These are phyloP conservation scores for Coemansia sp. DNA, from an alignment of 192 early-diverging fungal genomes.

Conservation along the genomic window DNA sequence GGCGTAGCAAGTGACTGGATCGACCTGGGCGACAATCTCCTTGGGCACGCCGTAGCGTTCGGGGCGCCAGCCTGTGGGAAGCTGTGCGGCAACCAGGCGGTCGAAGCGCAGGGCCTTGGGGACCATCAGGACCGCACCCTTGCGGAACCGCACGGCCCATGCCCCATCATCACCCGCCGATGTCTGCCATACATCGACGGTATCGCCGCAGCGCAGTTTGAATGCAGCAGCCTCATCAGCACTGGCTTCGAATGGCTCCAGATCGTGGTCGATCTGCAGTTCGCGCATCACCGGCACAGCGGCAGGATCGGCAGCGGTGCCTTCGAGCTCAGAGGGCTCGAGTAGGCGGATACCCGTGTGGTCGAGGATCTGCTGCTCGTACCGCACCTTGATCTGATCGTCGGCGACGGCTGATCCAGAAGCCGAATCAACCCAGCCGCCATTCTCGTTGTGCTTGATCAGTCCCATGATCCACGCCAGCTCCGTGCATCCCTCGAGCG, in stretches of 20 bases:
- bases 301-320: slow-evolving; percentile 82
- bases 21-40: slow-evolving; percentile 90
- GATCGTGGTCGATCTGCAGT: slow-evolving; percentile 81
- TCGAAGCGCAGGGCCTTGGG: slow-evolving; percentile 95
- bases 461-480: slow-evolving; percentile 98
- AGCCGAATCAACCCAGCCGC: slow-evolving; percentile 78
- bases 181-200: slow-evolving; percentile 63
- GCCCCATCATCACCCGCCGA: slow-evolving; percentile 72
- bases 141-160: slow-evolving; percentile 78
- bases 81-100: slow-evolving; percentile 87
- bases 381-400: slow-evolving; percentile 83
- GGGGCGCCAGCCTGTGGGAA: slow-evolving; percentile 94
- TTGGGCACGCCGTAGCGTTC: slow-evolving; percentile 88
- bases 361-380: slow-evolving; percentile 85
- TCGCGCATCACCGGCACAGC: slow-evolving; percentile 87
- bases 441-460: slow-evolving; percentile 77
- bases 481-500: slow-evolving; percentile 76
- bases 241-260: slow-evolving; percentile 83
- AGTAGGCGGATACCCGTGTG: slow-evolving; percentile 75
- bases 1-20: slow-evolving; percentile 86
- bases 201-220: slow-evolving; percentile 79
- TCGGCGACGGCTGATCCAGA: slow-evolving; percentile 82
- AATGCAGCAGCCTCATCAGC: slow-evolving; percentile 86
- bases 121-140: slow-evolving; percentile 83
- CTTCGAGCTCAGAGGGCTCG: slow-evolving; percentile 60